Evolutionary conservation across 805 yeast species (phyloP).

Genomic region (Yarrowia deformans): DNA sequence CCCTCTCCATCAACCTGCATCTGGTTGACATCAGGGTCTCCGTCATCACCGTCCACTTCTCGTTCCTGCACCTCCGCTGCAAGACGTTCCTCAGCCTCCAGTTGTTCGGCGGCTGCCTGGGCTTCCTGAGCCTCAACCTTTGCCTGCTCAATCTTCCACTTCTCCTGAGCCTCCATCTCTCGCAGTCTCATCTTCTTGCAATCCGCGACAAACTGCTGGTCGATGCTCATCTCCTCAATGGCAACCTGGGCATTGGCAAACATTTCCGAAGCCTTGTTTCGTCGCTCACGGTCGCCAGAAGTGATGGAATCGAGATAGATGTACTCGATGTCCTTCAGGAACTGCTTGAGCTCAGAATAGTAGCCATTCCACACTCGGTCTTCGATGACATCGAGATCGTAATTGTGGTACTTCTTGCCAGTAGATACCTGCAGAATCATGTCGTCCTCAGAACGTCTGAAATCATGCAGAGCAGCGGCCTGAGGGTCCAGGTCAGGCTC

Average conservation of each 20-base stretch:
- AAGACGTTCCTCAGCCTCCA: constrained; percentile 28
- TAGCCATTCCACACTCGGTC: constrained; percentile 97
- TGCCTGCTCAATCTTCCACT: constrained; percentile 44
- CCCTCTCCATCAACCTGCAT: constrained; percentile 33
- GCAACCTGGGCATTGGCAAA: constrained; percentile 95
- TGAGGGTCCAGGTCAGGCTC: constrained; percentile 60
- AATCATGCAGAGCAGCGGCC: constrained; percentile 49
- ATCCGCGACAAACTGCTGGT: constrained; percentile 72
- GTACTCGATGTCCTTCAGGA: constrained; percentile 81
- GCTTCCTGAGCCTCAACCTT: constrained; percentile 41
- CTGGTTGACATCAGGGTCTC: constrained; percentile 21
- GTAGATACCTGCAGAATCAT: constrained; percentile 83
- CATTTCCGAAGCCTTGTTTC: constrained; percentile 89
- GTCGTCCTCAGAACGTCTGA: constrained; percentile 59
- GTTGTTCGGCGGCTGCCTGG: constrained; percentile 16
- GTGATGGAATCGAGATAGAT: constrained; percentile 79
- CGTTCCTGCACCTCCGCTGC: constrained; percentile 21
- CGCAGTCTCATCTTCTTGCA: constrained; percentile 77
- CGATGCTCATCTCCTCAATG: constrained; percentile 74
- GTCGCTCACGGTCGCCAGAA: constrained; percentile 82
- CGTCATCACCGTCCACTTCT: constrained; percentile 24
- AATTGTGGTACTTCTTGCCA: constrained; percentile 76
- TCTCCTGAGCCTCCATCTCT: constrained; percentile 45
- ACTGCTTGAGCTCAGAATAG: constrained; percentile 91
- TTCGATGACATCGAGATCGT: constrained; percentile 93